These are phyloP conservation scores for Incumbomyces delicatus DNA, from an alignment of 2,329 filamentous ascomycete genomes.

Conservation along the genomic window DNA sequence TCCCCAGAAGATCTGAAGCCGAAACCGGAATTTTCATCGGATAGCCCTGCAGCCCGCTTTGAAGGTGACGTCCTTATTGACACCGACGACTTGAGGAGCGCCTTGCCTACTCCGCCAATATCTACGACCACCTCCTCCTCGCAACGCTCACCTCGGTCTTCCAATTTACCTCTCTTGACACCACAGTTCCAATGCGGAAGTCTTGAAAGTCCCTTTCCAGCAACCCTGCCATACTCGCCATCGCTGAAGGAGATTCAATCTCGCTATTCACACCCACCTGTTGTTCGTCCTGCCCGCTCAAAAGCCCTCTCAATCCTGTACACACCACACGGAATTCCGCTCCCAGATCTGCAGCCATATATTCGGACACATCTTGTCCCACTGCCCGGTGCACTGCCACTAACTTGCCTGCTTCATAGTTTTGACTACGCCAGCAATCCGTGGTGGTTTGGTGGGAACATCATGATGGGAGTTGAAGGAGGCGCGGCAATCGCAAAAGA, in stretches of 20 bases:
- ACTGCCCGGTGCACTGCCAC: slow-evolving; percentile 35
- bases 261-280: slow-evolving; percentile 1
- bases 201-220: slow-evolving; percentile 7
- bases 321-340: slow-evolving; percentile 43
- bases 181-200: slow-evolving; percentile 10
- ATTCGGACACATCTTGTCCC: slow-evolving; percentile 36
- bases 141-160: slow-evolving; percentile 7
- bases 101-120: slow-evolving; percentile 15
- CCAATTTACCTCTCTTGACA: slow-evolving; percentile 12
- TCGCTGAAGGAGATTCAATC: slow-evolving; percentile 3
- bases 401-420: slow-evolving; percentile 43
- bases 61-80: neutral
- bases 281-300: slow-evolving; percentile 14
- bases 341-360: slow-evolving; percentile 38
- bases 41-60: neutral
- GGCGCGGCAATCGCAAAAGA: slow-evolving; percentile 40
- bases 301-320: slow-evolving; percentile 42
- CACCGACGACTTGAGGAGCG: neutral
- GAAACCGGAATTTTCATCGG: too few relatives aligned
- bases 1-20: neutral
- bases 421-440: slow-evolving; percentile 45
- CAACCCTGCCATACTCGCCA: neutral
- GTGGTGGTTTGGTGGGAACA: slow-evolving; percentile 45
- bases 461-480: slow-evolving; percentile 40
- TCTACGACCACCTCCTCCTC: slow-evolving; percentile 8